A percentile compares a stretch with the other conserved stretches of the same genome.
phyloP scores from a whole-genome alignment of 108 stramenopile species.

The Pseudonitzschia multistriata region DNA sequence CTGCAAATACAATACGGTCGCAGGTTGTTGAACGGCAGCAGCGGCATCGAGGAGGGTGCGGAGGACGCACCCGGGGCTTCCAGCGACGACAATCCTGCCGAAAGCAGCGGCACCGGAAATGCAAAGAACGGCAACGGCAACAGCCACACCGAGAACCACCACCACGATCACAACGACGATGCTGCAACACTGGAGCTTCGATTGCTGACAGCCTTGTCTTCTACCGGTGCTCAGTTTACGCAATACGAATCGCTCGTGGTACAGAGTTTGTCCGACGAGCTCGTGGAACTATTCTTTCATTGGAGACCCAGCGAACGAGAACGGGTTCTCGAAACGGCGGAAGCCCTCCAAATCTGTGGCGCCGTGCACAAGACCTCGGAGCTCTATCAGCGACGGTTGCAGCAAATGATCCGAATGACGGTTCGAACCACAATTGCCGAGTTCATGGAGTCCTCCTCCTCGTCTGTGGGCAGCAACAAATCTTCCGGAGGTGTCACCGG shows the following conservation, averaged over 20 bases:
- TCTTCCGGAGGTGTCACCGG: constrained; percentile 54
- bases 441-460: constrained; percentile 51
- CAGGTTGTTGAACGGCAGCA: constrained; percentile 39
- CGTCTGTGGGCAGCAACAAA: neutral
- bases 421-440: constrained; percentile 87
- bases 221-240: constrained; percentile 63
- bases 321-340: constrained; percentile 48
- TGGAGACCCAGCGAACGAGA: constrained; percentile 41
- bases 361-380: constrained; percentile 34
- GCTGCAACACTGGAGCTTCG: constrained; percentile 32
- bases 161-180: neutral
- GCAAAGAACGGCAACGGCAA: neutral
- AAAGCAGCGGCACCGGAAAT: neutral
- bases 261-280: constrained; percentile 67
- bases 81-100: constrained; percentile 10
- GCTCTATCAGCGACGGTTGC: constrained; percentile 61
- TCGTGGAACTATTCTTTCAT: constrained; percentile 80
- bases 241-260: constrained; percentile 85
- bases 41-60: constrained; percentile 13
- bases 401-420: constrained; percentile 80
- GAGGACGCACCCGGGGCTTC: neutral
- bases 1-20: constrained; percentile 75
- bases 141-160: neutral
- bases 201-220: constrained; percentile 54
- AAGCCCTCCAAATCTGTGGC: constrained; percentile 50